A percentile compares a stretch with the other conserved stretches of the same genome.
phyloP scores from a whole-genome alignment of 495 filamentous ascomycete species.

The Cercophora newfieldiana region DNA sequence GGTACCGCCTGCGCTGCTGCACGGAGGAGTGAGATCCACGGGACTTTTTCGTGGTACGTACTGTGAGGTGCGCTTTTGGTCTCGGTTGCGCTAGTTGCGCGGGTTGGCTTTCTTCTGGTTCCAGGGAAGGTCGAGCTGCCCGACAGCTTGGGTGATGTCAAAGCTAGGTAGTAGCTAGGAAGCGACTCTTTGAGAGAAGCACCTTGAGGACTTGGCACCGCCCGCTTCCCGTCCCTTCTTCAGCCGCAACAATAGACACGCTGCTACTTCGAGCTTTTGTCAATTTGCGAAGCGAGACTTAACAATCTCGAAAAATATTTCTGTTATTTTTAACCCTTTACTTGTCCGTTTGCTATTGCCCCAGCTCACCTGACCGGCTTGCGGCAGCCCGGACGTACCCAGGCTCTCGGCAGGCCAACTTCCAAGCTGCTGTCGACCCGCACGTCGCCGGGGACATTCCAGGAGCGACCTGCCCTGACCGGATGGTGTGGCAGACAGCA shows the following conservation, averaged over 20 bases:
- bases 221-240: not conserved
- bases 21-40: not conserved
- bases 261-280: not conserved
- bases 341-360: not conserved
- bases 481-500: not conserved
- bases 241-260: slow-evolving; percentile 7
- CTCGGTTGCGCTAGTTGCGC: not conserved
- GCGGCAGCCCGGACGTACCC: not conserved
- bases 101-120: not conserved
- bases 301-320: not conserved
- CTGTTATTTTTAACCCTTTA: not conserved
- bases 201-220: not conserved
- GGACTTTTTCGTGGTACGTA: slow-evolving; percentile 2
- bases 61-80: not conserved
- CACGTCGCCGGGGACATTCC: not conserved
- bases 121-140: not conserved
- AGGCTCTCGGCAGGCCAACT: not conserved
- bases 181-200: not conserved
- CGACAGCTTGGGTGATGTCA: not conserved
- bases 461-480: not conserved
- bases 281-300: not conserved
- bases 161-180: too few relatives aligned
- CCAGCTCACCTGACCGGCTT: not conserved
- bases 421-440: not conserved
- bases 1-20: not conserved